These are phyloP conservation scores for Yamadazyma songkhlaensis DNA, from an alignment of 1,139 yeast genomes.

Conservation along the genomic window DNA sequence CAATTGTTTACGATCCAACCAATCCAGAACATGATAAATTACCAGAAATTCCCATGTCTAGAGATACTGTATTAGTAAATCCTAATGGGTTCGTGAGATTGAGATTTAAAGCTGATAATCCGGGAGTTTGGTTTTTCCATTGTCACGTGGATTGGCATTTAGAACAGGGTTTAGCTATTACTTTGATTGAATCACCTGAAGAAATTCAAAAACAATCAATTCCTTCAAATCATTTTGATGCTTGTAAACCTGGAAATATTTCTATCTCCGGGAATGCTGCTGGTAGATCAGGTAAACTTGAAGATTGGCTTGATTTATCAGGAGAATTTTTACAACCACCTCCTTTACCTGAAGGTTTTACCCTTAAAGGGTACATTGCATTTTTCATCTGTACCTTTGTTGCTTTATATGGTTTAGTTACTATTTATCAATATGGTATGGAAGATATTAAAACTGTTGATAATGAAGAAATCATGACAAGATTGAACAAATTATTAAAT, in stretches of 20 bases:
- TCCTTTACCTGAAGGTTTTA: slow-evolving; percentile 80
- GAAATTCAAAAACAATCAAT: slow-evolving; percentile 55
- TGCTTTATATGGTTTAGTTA: slow-evolving; percentile 74
- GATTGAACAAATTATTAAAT: slow-evolving; percentile 43
- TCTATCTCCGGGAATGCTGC: slow-evolving; percentile 80
- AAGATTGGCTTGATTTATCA: slow-evolving; percentile 58
- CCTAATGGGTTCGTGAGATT: slow-evolving; percentile 67
- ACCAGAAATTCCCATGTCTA: slow-evolving; percentile 56
- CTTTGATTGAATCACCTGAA: slow-evolving; percentile 49
- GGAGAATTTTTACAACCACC: slow-evolving; percentile 70
- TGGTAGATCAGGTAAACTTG: slow-evolving; percentile 47
- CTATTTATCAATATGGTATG: slow-evolving; percentile 80
- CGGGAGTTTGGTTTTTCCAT: slow-evolving; percentile 66
- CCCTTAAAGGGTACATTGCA: slow-evolving; percentile 87
- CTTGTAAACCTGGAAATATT: slow-evolving; percentile 55
- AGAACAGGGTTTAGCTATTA: slow-evolving; percentile 57
- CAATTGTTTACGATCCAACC: slow-evolving; percentile 37
- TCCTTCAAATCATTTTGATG: slow-evolving; percentile 55
- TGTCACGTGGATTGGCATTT: slow-evolving; percentile 67
- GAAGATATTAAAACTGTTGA: slow-evolving; percentile 60
- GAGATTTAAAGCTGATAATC: slow-evolving; percentile 57
- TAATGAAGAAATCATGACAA: slow-evolving; percentile 51
- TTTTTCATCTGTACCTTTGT: slow-evolving; percentile 74
- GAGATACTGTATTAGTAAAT: slow-evolving; percentile 67
- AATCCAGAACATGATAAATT: slow-evolving; percentile 28